Base-by-base conservation (phyloP, 2,329 filamentous ascomycete species). In the Tolypocladium ophioglossoides region DNA sequence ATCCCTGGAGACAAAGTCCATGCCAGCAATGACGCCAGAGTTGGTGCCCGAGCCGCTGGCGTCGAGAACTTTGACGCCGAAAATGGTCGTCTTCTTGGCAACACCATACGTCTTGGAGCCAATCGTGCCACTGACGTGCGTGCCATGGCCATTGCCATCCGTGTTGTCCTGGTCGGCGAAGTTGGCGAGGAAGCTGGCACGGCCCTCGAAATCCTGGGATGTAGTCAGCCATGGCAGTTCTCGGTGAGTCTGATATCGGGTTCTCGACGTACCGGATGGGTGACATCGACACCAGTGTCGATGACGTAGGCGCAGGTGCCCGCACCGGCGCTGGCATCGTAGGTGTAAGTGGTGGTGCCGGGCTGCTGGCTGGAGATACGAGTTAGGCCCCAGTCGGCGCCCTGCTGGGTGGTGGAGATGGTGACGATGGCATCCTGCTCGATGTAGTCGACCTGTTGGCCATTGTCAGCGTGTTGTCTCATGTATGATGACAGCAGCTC, bases 61-160 rank as follows among this genome's bases (percentile, higher is more conserved):
- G 59, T 68, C 63, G 34, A 77, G 69, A 9, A 77, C 74, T 67
- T 77, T 77, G 64, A 77, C 72, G 50, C 68, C 72, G 53, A 68
- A 70, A 39, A 77, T 63, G 32, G 52, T 66, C 30, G 73, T 70
- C 62, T 68, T 67, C 68, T 76, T 77, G 59, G 74, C 73, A 1
- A 78, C 72, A 56, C 75, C 75, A 54, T 72, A 75, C 38, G 62
- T 72, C 44, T 50, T 64, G 22, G 68, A 68, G 52, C 69, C 74
- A 54, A 77, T 70, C 50, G 72, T 77, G 53, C 74, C 75, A 6
- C 73, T 67, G 22, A 75, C 72, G 62, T 77, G 74, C 14, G 74
- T 78, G 56, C 74, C 75, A 65, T 77, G 74, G 55, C 74, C 75
- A 56, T 74, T 68, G 55, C 68, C 71, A 54, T 76, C 73, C 1